phyloP scores from a whole-genome alignment of 73 alveolate genomes.

The Tetrahymena malaccensis region DNA sequence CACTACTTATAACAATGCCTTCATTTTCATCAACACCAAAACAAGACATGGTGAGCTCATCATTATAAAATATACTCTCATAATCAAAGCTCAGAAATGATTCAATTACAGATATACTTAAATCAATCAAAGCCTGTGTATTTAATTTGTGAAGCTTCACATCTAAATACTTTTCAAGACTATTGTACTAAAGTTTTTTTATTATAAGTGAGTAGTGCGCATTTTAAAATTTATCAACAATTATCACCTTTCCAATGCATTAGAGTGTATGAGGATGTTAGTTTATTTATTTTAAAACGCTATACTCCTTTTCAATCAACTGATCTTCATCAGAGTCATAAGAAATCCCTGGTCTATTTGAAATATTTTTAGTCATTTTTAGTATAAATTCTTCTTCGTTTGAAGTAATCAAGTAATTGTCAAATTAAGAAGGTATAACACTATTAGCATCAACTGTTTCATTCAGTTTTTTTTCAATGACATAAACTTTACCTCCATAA shows the following conservation, averaged over 20 bases:
- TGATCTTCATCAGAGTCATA: not conserved
- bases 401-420: not conserved
- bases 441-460: not conserved
- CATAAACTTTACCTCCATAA: not conserved
- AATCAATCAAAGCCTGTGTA: not conserved
- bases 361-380: not conserved
- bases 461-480: not conserved
- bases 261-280: not conserved
- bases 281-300: not conserved
- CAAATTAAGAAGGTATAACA: not conserved
- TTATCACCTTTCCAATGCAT: not conserved
- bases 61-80: not conserved
- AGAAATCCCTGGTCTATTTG: not conserved
- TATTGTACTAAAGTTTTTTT: not conserved
- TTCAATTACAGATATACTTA: not conserved
- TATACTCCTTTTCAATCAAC: not conserved
- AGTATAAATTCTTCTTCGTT: not conserved
- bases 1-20: not conserved
- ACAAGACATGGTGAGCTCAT: not conserved
- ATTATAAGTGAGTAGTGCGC: not conserved
- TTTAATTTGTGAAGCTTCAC: not conserved
- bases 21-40: not conserved
- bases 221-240: not conserved
- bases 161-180: not conserved
- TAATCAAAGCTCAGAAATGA: not conserved